phyloP scores from a whole-genome alignment of 495 filamentous ascomycete species.

The Peziza echinospora region DNA sequence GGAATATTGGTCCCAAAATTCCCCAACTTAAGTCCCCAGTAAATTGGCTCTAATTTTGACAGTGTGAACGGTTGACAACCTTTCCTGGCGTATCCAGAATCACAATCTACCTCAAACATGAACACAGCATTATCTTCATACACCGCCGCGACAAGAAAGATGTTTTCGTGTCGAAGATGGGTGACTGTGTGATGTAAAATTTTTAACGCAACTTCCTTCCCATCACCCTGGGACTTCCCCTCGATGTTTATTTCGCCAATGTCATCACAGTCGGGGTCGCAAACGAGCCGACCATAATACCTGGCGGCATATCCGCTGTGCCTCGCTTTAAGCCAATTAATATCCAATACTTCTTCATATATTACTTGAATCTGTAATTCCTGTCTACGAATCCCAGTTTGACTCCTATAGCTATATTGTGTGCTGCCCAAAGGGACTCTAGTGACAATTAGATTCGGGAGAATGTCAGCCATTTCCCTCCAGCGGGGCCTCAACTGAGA shows the following conservation, averaged over 20 bases:
- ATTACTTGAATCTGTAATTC: too few relatives aligned
- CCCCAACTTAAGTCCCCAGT: not conserved
- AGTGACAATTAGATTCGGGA: too few relatives aligned
- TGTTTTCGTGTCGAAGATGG: not conserved
- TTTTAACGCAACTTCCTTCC: not conserved
- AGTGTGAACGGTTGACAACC: not conserved
- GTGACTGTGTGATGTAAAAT: not conserved
- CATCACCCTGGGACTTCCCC: not conserved
- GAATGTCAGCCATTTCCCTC: too few relatives aligned
- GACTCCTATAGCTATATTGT: too few relatives aligned
- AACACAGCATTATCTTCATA: not conserved
- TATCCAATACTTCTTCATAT: too few relatives aligned
- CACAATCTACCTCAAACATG: not conserved
- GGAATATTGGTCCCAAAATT: not conserved
- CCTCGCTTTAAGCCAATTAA: too few relatives aligned
- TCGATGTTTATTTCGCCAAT: not conserved
- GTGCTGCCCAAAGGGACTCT: too few relatives aligned
- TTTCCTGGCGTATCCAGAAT: too few relatives aligned
- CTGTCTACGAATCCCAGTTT: too few relatives aligned
- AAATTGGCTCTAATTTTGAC: not conserved
- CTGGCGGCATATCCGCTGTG: too few relatives aligned
- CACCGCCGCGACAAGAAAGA: not conserved
- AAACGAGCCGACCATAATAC: not conserved
- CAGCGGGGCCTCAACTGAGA: too few relatives aligned
- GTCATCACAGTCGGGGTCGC: not conserved